A percentile compares a stretch with the other conserved stretches of the same genome.
Evolutionary conservation across 495 filamentous ascomycete species (phyloP).

Genomic region (Rhizodiscina lignyota): DNA sequence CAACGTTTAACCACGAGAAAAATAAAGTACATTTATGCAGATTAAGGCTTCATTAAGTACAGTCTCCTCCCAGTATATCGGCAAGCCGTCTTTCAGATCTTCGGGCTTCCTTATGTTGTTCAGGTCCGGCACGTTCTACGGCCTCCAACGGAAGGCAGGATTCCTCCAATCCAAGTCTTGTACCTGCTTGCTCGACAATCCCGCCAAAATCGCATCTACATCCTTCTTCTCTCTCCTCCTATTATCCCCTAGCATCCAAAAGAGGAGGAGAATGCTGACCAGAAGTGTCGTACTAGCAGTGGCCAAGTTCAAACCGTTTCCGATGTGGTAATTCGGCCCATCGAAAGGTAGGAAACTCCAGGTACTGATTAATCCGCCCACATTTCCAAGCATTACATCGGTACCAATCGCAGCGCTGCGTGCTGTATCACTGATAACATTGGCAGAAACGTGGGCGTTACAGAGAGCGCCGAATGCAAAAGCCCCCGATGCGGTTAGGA

Average conservation of each 20-base stretch:
- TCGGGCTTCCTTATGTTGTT: too few relatives aligned
- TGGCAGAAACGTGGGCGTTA: constrained; percentile 50
- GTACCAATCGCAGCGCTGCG: constrained; percentile 47
- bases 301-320: constrained; percentile 59
- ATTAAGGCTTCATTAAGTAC: too few relatives aligned
- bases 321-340: constrained; percentile 51
- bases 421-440: constrained; percentile 55
- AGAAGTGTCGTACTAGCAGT: constrained; percentile 36
- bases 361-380: constrained; percentile 54
- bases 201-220: constrained; percentile 36
- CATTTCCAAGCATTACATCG: constrained; percentile 54
- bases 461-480: constrained; percentile 42
- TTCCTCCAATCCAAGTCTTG: constrained; percentile 59
- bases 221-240: constrained; percentile 35
- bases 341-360: constrained; percentile 53
- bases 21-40: too few relatives aligned
- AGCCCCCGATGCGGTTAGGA: constrained; percentile 44
- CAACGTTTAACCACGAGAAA: too few relatives aligned
- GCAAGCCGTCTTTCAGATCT: too few relatives aligned
- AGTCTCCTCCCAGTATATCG: too few relatives aligned
- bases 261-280: constrained; percentile 25
- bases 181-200: constrained; percentile 35
- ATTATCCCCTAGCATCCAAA: constrained; percentile 53
- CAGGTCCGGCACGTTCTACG: too few relatives aligned
- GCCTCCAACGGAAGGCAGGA: constrained; percentile 39